Conservation (phyloP, 1,284 basidiomycete genomes). For the Polyporus tsugae region DNA sequence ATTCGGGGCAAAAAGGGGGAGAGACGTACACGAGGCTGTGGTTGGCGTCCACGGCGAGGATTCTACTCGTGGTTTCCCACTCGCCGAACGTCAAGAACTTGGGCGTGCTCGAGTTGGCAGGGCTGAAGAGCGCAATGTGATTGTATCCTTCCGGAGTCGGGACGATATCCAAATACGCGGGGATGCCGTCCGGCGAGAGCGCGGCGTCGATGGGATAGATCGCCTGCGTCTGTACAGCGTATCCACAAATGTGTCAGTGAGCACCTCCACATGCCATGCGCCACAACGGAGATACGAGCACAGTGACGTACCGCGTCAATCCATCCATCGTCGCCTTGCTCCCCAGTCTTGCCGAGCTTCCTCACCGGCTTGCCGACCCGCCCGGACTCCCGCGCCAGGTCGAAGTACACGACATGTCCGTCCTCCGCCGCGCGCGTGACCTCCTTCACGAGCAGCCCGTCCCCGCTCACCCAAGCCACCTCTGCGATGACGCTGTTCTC, state of each 20-base stretch:
- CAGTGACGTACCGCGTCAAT: conserved; percentile 76
- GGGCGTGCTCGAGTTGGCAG: conserved; percentile 72
- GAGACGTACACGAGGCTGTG: conserved; percentile 78
- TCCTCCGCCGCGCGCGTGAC: conserved; percentile 84
- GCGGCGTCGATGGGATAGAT: conserved; percentile 63
- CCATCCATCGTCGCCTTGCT: conserved; percentile 93
- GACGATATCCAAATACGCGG: conserved; percentile 89
- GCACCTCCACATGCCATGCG: conserved; percentile 22
- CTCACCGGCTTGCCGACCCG: conserved; percentile 69
- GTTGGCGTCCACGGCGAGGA: conserved; percentile 76
- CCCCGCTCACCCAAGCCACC: conserved; percentile 86
- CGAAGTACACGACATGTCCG: conserved; percentile 82
- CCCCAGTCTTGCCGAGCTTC: conserved; percentile 80
- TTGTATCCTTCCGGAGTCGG: conserved; percentile 84
- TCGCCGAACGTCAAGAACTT: conserved; percentile 85
- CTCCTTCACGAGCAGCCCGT: conserved; percentile 85
- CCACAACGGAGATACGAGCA: no score
- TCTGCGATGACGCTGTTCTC: conserved; percentile 82
- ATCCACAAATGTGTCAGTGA: neutral
- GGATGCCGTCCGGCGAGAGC: conserved; percentile 50
- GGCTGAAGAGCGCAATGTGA: conserved; percentile 90
- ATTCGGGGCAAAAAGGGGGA: neutral
- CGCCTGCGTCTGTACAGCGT: conserved; percentile 57
- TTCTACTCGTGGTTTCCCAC: conserved; percentile 88
- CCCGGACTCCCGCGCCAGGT: conserved; percentile 50